Percentiles rank a stretch among this genome's conserved stretches.
These are phyloP conservation scores for Epichloe sibirici DNA, from an alignment of 2,329 filamentous ascomycete genomes.

Conservation along the genomic window DNA sequence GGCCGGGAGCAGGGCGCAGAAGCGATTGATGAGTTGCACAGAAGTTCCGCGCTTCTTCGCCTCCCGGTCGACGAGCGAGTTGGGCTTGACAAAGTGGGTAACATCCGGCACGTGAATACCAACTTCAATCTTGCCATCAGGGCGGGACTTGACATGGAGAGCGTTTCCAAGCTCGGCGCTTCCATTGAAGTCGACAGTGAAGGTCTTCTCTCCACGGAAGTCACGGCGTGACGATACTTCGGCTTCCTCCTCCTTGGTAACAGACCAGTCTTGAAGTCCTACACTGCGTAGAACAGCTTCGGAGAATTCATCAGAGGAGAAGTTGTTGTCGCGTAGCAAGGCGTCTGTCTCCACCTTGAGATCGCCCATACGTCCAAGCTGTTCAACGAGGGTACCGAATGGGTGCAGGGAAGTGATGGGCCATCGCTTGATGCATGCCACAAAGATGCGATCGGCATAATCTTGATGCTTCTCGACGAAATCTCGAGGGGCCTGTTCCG, in stretches of 20 bases:
- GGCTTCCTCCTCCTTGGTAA: constrained; percentile 70
- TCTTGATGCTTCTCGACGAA: constrained; percentile 98
- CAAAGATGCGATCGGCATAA: constrained; percentile 95
- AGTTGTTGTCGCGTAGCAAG: constrained; percentile 95
- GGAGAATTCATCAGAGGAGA: constrained; percentile 92
- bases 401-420: constrained; percentile 98
- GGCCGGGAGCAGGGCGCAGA: constrained; percentile 77
- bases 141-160: constrained; percentile 75
- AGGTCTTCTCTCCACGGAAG: constrained; percentile 76
- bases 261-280: constrained; percentile 81
- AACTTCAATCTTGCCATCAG: constrained; percentile 81
- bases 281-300: constrained; percentile 92
- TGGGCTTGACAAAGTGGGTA: constrained; percentile 91
- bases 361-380: constrained; percentile 94
- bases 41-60: constrained; percentile 96
- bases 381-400: constrained; percentile 93
- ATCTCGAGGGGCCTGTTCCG: constrained; percentile 91
- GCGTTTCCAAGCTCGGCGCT: constrained; percentile 84
- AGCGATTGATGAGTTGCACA: constrained; percentile 83
- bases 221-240: constrained; percentile 67
- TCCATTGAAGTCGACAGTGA: constrained; percentile 86
- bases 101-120: constrained; percentile 93
- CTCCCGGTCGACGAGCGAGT: constrained; percentile 90
- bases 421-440: constrained; percentile 98
- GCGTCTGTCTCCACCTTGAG: constrained; percentile 97